Conservation (phyloP, 2,329 filamentous ascomycete species). For the Claviceps maximensis region DNA sequence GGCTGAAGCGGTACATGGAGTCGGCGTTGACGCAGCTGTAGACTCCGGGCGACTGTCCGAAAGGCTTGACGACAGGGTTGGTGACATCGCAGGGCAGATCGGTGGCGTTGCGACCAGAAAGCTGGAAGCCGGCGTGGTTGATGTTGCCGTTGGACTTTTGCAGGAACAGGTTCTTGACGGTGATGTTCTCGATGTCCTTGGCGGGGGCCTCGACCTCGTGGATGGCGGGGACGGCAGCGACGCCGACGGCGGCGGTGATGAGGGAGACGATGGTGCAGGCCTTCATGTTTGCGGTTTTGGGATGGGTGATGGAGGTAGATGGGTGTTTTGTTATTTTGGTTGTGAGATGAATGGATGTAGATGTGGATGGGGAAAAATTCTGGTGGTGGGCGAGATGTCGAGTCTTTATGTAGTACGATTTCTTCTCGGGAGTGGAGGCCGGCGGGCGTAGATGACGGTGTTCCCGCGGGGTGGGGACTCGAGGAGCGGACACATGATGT, state of each 20-base stretch:
- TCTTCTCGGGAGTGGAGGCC: no score
- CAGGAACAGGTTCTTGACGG: neutral
- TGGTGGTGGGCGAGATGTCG: no score
- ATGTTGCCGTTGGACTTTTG: conserved; percentile 1
- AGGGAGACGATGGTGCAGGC: neutral
- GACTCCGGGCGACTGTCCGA: conserved; percentile 1
- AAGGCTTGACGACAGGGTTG: conserved; percentile 6
- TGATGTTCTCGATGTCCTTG: neutral
- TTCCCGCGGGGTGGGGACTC: no score
- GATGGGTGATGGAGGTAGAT: no score
- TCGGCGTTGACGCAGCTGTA: conserved; percentile 12
- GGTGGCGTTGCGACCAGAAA: conserved; percentile 10
- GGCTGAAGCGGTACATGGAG: conserved; percentile 17
- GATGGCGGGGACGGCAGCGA: neutral
- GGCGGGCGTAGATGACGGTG: no score
- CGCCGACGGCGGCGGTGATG: neutral
- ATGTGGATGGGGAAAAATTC: no score
- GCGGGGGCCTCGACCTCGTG: no score
- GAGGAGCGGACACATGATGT: no score
- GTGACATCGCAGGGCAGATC: conserved; percentile 7
- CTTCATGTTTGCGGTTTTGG: no score
- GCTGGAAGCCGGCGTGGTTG: conserved; percentile 10
- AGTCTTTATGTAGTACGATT: no score
- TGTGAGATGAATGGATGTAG: no score
- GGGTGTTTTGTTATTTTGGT: neutral